phyloP scores from a whole-genome alignment of 2,329 filamentous ascomycete genomes.

The Aspergillus sp. region DNA sequence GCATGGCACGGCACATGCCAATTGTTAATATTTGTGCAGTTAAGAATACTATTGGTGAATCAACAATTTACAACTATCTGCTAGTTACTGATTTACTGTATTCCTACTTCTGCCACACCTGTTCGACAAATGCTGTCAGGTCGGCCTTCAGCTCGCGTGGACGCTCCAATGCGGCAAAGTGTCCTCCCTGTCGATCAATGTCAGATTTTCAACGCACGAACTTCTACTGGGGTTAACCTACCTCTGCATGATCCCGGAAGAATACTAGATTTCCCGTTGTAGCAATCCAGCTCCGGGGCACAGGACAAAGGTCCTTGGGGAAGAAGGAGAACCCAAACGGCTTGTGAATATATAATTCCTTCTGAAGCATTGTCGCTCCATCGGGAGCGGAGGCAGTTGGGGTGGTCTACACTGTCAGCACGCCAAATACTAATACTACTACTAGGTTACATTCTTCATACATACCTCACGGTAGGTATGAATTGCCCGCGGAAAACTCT shows the following conservation, averaged over 20 bases:
- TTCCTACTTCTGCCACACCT: constrained; percentile 26
- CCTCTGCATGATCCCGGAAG: constrained; percentile 36
- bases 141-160: constrained; percentile 47
- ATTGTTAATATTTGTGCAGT: not conserved
- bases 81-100: not conserved
- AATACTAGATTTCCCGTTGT: constrained; percentile 43
- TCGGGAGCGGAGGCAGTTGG: not conserved
- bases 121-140: constrained; percentile 39
- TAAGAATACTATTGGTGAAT: too few relatives aligned
- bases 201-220: not conserved
- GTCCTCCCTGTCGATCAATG: constrained; percentile 47
- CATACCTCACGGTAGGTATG: constrained; percentile 35
- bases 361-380: not conserved
- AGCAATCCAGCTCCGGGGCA: constrained; percentile 42
- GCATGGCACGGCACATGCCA: not conserved
- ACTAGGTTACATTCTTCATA: not conserved
- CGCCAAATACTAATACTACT: not conserved
- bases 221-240: constrained; percentile 16
- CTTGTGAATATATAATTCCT: constrained; percentile 38
- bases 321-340: constrained; percentile 53
- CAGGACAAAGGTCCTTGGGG: constrained; percentile 43
- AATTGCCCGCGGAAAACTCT: constrained; percentile 38
- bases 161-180: constrained; percentile 54
- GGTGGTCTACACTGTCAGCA: not conserved
- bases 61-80: not conserved